A percentile compares a stretch with the other conserved stretches of the same genome.
These are phyloP conservation scores for Lodderomyces metapsilosis DNA, from an alignment of 1,139 yeast genomes.

Conservation along the genomic window DNA sequence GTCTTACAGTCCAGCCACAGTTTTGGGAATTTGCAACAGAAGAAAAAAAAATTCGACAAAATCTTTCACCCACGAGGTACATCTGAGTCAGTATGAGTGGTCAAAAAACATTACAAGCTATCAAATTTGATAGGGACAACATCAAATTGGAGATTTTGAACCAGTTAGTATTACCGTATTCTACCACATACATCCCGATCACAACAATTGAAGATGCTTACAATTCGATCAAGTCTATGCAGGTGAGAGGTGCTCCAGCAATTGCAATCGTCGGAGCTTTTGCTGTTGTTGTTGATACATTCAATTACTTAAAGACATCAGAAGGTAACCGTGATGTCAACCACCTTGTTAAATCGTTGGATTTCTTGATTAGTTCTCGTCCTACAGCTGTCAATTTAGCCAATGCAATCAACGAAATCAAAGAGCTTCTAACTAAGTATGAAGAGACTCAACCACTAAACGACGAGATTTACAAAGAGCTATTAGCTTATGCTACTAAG, in stretches of 20 bases:
- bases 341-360: slow-evolving; percentile 49
- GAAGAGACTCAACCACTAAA: slow-evolving; percentile 15
- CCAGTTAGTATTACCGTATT: slow-evolving; percentile 79
- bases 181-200: slow-evolving; percentile 65
- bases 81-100: neutral
- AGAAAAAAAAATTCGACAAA: neutral
- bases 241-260: slow-evolving; percentile 98
- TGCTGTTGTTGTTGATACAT: slow-evolving; percentile 72
- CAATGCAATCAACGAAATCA: slow-evolving; percentile 69
- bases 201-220: slow-evolving; percentile 68
- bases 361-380: slow-evolving; percentile 70
- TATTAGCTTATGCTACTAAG: slow-evolving; percentile 52
- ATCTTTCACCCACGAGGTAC: slow-evolving; percentile 4
- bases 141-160: slow-evolving; percentile 64
- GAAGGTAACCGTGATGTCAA: slow-evolving; percentile 18
- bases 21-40: neutral
- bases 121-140: slow-evolving; percentile 54
- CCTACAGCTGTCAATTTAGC: slow-evolving; percentile 95
- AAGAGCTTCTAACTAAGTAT: slow-evolving; percentile 23
- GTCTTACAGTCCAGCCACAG: slow-evolving; percentile 1
- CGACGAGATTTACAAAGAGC: slow-evolving; percentile 31
- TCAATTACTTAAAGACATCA: slow-evolving; percentile 15
- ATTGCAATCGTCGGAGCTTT: slow-evolving; percentile 93
- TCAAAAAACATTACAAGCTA: slow-evolving; percentile 55
- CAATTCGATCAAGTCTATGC: slow-evolving; percentile 82